These are phyloP conservation scores for Debaryomyces castellii DNA, from an alignment of 805 yeast species.

Conservation along the genomic window DNA sequence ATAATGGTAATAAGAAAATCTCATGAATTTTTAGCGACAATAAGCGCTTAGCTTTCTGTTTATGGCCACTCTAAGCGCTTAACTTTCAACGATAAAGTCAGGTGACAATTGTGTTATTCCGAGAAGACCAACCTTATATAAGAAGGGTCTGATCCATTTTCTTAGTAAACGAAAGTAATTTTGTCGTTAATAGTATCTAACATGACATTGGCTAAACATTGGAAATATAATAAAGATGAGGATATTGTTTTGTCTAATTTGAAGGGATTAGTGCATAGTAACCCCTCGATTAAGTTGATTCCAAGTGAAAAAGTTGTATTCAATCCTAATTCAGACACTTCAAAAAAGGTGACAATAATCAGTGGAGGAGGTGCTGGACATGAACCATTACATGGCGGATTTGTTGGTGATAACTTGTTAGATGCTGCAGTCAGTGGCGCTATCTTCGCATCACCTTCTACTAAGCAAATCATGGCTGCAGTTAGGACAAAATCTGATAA, in stretches of 20 bases:
- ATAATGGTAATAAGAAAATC: too few relatives aligned
- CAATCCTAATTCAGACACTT: slow-evolving; percentile 35
- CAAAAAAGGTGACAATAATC: slow-evolving; percentile 64
- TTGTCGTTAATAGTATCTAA: not conserved
- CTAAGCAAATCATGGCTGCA: slow-evolving; percentile 78
- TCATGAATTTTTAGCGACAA: not conserved
- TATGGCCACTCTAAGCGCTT: not conserved
- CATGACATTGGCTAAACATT: slow-evolving; percentile 43
- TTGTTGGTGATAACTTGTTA: slow-evolving; percentile 78
- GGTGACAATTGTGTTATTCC: not conserved
- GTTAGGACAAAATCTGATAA: slow-evolving; percentile 55
- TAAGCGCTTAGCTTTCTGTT: not conserved
- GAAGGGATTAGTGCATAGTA: slow-evolving; percentile 51
- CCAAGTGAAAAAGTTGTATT: slow-evolving; percentile 58
- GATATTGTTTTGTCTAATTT: slow-evolving; percentile 50
- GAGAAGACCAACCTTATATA: not conserved
- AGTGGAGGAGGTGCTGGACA: slow-evolving; percentile 98
- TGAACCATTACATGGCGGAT: slow-evolving; percentile 92
- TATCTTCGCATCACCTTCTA: slow-evolving; percentile 93
- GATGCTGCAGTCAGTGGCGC: slow-evolving; percentile 90
- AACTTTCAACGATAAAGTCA: not conserved
- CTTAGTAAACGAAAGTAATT: too few relatives aligned
- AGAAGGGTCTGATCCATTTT: not conserved
- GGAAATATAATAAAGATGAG: slow-evolving; percentile 44
- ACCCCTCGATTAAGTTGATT: slow-evolving; percentile 54